Evolutionary conservation across 768 basidiomycete species (phyloP).

Genomic region (Mycena vitilis): DNA sequence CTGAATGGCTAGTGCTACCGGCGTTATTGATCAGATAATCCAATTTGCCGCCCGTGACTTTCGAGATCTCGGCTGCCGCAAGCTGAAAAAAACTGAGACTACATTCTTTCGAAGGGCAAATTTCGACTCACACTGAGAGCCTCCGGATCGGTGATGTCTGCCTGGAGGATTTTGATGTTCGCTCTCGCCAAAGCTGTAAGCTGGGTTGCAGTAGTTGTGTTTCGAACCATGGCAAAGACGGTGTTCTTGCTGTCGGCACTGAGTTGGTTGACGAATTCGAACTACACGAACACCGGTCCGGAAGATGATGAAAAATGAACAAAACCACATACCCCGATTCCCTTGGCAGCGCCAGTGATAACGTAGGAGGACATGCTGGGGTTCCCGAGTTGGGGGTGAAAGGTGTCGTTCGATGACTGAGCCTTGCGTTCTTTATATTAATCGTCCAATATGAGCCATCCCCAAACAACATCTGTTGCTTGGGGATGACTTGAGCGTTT

Average conservation of each 20-base stretch:
- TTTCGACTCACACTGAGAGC: not conserved
- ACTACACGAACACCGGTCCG: not conserved
- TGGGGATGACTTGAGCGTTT: no score
- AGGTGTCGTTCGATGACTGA: no score
- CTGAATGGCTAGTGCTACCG: not conserved
- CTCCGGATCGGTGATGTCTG: slow-evolving; percentile 3
- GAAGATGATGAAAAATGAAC: not conserved
- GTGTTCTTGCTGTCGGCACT: not conserved
- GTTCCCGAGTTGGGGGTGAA: not conserved
- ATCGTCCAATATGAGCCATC: no score
- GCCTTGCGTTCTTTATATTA: no score
- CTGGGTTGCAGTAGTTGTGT: not conserved
- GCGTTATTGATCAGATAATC: slow-evolving; percentile 22
- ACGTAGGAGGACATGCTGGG: not conserved
- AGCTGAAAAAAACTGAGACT: not conserved
- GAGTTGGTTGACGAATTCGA: slow-evolving; percentile 1
- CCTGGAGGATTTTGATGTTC: slow-evolving; percentile 1
- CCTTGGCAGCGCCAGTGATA: not conserved
- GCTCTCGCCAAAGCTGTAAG: not conserved
- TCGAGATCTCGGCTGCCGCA: slow-evolving; percentile 7
- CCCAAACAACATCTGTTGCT: no score
- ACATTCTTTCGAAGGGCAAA: not conserved
- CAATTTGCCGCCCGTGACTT: not conserved
- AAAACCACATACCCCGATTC: not conserved
- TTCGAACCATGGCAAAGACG: slow-evolving; percentile 4